Evolutionary conservation across 2,329 filamentous ascomycete genomes (phyloP), one percentile per base, ranked within the genome.

Genomic region (Hypoxylon sp.): DNA sequence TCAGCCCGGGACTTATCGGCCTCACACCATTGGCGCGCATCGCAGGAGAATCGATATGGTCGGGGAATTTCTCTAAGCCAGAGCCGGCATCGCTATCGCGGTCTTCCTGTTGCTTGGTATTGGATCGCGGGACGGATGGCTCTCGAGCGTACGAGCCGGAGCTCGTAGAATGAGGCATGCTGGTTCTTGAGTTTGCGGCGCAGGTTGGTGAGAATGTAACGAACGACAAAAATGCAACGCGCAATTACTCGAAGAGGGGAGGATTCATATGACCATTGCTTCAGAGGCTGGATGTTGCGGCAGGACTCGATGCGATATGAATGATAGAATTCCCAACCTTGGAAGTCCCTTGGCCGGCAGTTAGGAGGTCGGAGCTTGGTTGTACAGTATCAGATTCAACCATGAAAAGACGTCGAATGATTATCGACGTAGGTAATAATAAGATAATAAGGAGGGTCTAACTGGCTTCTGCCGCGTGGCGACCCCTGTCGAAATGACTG

Each of bases 51-150:
- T 77, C 75, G 69, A 77, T 71, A 52, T 77, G 75, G 44, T 77
- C 75, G 46, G 75, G 75, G 51, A 77, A 77, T 42, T 77, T 77
- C 69, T 77, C 75, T 49, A 77, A 72, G 22, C 75, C 75, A 22
- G 73, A 73, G 52, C 70, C 66, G 45, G 62, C 12, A 8, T 75
- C 73, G 51, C 52, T 64, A 18, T 75, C 74, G 36, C 50, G 62
- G 26, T 73, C 72, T 44, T 65, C 72, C 11, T 65, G 36, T 50
- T 61, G 64, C 67, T 76, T 77, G 51, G 69, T 45, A 51, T 56
- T 69, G 38, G 73, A 70, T 67, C 75, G 73, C 52, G 75, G 70
- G 51, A 76, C 59, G 22, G 75, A 77, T 9, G 73, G 69, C 6
- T 77, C 75, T 58, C 73, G 73, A 56, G 71, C 70, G 51, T 73